These are phyloP conservation scores for Pseudomassariella vexata DNA, from an alignment of 2,329 filamentous ascomycete species.

Conservation along the genomic window DNA sequence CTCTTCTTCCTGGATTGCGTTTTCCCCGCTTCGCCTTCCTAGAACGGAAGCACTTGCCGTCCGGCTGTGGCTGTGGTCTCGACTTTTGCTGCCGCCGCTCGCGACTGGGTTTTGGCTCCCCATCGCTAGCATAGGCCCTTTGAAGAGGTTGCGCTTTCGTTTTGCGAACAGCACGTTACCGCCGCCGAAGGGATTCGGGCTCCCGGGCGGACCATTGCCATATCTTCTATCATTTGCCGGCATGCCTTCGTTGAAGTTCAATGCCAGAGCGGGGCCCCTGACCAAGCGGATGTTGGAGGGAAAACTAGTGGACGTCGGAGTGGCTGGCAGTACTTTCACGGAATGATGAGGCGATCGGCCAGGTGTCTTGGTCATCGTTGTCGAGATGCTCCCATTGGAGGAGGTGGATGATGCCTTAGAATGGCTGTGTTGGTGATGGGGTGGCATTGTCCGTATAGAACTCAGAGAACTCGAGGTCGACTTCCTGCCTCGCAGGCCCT, in stretches of 20 bases:
- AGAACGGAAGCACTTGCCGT: slow-evolving; percentile 58
- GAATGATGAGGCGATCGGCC: slow-evolving; percentile 79
- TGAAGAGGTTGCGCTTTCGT: slow-evolving; percentile 75
- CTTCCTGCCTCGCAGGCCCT: slow-evolving; percentile 81
- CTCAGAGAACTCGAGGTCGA: slow-evolving; percentile 95
- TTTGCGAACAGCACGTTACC: slow-evolving; percentile 67
- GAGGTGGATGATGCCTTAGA: slow-evolving; percentile 94
- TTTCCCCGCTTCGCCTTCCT: slow-evolving; percentile 66
- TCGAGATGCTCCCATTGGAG: slow-evolving; percentile 68
- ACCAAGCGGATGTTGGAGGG: slow-evolving; percentile 83
- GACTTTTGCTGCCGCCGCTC: slow-evolving; percentile 24
- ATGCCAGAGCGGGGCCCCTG: slow-evolving; percentile 49
- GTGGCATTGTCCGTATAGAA: slow-evolving; percentile 77
- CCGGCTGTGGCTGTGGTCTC: slow-evolving; percentile 35
- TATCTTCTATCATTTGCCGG: slow-evolving; percentile 27
- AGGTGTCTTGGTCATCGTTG: slow-evolving; percentile 62
- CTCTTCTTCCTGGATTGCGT: slow-evolving; percentile 64
- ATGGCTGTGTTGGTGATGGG: slow-evolving; percentile 79
- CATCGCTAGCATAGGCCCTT: slow-evolving; percentile 65
- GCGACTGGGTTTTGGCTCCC: slow-evolving; percentile 26
- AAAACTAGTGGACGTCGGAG: slow-evolving; percentile 69
- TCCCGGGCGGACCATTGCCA: slow-evolving; percentile 37
- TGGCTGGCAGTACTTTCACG: slow-evolving; percentile 91
- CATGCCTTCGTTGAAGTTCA: slow-evolving; percentile 55
- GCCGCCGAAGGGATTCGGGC: slow-evolving; percentile 53